Conservation (phyloP, 164 flowering plant species). For the Cinnamomum chago region DNA sequence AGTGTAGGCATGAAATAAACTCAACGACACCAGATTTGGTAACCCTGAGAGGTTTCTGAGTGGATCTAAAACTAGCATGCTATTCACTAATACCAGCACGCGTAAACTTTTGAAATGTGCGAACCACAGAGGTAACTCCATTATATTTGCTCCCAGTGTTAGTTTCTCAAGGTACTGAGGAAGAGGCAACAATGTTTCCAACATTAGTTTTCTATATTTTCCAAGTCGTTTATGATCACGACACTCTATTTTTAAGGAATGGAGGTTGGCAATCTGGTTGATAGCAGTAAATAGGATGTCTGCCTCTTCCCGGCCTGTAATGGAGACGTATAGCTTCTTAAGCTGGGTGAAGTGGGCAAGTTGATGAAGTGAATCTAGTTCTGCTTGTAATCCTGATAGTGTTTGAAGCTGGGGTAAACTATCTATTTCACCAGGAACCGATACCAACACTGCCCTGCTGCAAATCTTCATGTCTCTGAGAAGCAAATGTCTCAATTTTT, state of each 20-base stretch:
- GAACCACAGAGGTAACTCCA: not conserved
- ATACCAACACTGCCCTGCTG: not conserved
- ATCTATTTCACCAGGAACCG: no score
- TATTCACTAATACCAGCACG: no score
- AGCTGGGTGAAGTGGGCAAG: not conserved
- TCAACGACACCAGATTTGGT: not conserved
- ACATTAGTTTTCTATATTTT: no score
- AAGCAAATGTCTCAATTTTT: not conserved
- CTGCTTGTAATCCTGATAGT: not conserved
- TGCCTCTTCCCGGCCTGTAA: not conserved
- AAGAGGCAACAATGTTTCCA: not conserved
- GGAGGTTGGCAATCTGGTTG: not conserved
- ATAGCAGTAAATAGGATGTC: no score
- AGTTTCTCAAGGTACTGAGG: not conserved
- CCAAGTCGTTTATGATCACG: not conserved
- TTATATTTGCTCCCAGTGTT: not conserved
- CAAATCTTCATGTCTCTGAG: not conserved
- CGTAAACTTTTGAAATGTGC: not conserved
- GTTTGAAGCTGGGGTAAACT: not conserved
- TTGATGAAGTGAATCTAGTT: no score
- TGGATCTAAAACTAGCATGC: not conserved
- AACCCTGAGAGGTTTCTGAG: not conserved
- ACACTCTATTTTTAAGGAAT: not conserved
- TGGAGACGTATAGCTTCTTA: not conserved
- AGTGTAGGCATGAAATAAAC: not conserved